Evolutionary conservation across 768 basidiomycete genomes (phyloP), one percentile per base, ranked within the genome.

Genomic region (Butyriboletus loyo): DNA sequence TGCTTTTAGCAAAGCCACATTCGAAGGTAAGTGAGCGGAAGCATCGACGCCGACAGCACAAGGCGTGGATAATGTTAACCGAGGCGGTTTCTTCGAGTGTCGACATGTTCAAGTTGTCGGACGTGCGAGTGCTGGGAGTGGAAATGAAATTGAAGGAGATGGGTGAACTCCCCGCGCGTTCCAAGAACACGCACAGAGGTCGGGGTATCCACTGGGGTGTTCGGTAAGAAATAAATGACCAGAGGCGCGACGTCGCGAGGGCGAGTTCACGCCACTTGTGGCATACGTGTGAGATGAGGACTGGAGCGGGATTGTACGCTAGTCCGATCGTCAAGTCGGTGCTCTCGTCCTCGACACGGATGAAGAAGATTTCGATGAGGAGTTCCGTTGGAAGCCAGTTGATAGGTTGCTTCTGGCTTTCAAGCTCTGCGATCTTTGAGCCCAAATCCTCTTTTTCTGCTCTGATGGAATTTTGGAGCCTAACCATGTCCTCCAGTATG

Each of bases 361-460:
- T 56, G 48, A 70, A 52, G 53, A 82, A 82, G 46, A 81, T 71
- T 7, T 74, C 69, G 35, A 69, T 57, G 37, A 82, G 72, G 19
- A 81, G 62, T 55, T 82, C 81, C 34, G 70, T 53, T 14, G 81
- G 80, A 41, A 82, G 73, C 74, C 77, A 78, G 54, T 79, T 75
- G 50, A 80, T 71, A 15, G 80, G 80, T 24, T 73, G 67, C 41
- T 68, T 73, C 58, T 74, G 69, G 14, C 66, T 70, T 40, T 76
- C 64, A n/a, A 82, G 66, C 22, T 66, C 64, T 50, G 44, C 56
- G 35, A 66, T 60, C 51, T 65, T 69, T 32, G 58, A 55, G 42
- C 66, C 66, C 28, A 77, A 56, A 0, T 53, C 59, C 51, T 58
- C 56, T 46, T 63, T 72, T 60, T 80, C 74, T 32, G 48, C 54